Evolutionary conservation across 2,329 filamentous ascomycete genomes (phyloP).

Genomic region (Colletotrichum orchidophilum): DNA sequence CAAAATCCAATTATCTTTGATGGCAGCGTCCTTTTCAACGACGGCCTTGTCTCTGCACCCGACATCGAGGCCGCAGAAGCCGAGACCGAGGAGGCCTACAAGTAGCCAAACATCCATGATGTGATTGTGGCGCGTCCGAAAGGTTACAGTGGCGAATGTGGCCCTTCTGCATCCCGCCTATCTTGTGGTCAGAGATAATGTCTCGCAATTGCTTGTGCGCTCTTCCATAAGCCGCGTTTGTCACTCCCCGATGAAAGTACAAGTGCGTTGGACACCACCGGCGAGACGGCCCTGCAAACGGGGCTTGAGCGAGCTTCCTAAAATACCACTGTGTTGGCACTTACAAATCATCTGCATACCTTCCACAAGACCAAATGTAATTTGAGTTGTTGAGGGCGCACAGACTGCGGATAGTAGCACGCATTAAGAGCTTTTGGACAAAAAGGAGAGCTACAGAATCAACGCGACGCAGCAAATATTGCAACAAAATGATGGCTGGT

Average conservation of each 20-base stretch:
- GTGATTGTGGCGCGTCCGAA: conserved; percentile 69
- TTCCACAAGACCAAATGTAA: conserved; percentile 66
- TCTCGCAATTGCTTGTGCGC: conserved; percentile 79
- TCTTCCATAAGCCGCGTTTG: conserved; percentile 76
- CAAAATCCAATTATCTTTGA: conserved; percentile 69
- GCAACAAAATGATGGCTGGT: not conserved
- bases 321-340: conserved; percentile 65
- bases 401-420: conserved; percentile 51
- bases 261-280: conserved; percentile 77
- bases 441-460: conserved; percentile 41
- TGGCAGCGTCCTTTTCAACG: conserved; percentile 65
- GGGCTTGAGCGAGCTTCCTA: conserved; percentile 67
- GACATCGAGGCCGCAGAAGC: conserved; percentile 63
- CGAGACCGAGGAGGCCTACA: conserved; percentile 74
- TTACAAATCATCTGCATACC: conserved; percentile 66
- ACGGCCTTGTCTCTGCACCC: conserved; percentile 63
- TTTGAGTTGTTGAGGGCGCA: conserved; percentile 62
- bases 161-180: conserved; percentile 78
- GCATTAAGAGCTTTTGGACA: conserved; percentile 40
- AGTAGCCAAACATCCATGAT: conserved; percentile 76
- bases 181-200: conserved; percentile 85
- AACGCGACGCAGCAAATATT: conserved; percentile 47
- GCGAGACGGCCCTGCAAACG: conserved; percentile 72
- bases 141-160: conserved; percentile 72
- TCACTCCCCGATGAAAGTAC: conserved; percentile 86